Evolutionary conservation across 2,329 filamentous ascomycete species (phyloP).

Genomic region (Ascochyta pisi): DNA sequence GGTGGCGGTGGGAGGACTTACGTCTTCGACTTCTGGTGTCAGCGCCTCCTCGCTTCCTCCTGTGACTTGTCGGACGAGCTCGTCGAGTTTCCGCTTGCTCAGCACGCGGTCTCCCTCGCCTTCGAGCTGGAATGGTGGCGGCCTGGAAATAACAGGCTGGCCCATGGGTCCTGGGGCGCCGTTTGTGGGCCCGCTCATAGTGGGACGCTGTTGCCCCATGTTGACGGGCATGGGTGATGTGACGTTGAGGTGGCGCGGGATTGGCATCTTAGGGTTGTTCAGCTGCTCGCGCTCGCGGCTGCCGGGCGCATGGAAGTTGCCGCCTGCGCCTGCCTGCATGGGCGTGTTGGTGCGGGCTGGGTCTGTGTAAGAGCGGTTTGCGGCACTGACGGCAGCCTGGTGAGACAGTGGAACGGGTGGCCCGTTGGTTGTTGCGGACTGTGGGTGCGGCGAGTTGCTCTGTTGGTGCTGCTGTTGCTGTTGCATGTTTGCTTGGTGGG

Average conservation of each 20-base stretch:
- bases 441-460: constrained; percentile 48
- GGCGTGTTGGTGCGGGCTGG: constrained; percentile 45
- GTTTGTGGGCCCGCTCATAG: constrained; percentile 77
- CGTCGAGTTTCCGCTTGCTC: constrained; percentile 98
- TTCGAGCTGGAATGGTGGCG: constrained; percentile 85
- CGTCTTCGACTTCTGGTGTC: constrained; percentile 94
- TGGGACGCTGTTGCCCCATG: constrained; percentile 78
- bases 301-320: constrained; percentile 42
- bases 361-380: constrained; percentile 49
- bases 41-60: constrained; percentile 81
- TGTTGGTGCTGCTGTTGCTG: constrained; percentile 45
- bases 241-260: constrained; percentile 80
- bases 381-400: constrained; percentile 53
- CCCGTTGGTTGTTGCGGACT: constrained; percentile 44
- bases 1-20: constrained; percentile 53
- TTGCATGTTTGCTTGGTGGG: constrained; percentile 43
- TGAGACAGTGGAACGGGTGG: constrained; percentile 52
- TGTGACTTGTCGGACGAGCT: constrained; percentile 91
- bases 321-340: constrained; percentile 39
- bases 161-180: constrained; percentile 82
- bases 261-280: constrained; percentile 73
- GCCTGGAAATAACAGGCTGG: constrained; percentile 82
- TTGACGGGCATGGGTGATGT: constrained; percentile 75
- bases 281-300: constrained; percentile 49
- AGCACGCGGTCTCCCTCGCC: constrained; percentile 90